phyloP scores from a whole-genome alignment of 768 basidiomycete genomes.

The Mycena olivaceomarginata region DNA sequence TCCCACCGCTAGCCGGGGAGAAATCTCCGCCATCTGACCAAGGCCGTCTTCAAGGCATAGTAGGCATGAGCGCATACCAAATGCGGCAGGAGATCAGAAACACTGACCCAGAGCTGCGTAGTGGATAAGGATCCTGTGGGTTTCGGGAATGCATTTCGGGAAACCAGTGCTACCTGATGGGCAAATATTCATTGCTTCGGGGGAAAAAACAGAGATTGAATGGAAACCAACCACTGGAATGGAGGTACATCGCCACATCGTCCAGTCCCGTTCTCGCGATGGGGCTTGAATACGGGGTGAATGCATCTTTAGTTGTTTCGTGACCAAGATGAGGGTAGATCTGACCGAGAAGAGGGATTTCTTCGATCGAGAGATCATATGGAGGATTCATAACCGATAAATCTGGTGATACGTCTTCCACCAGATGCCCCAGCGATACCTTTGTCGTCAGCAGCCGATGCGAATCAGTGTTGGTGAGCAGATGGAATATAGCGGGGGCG shows the following conservation, averaged over 20 bases:
- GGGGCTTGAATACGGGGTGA: slow-evolving; percentile 51
- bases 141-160: slow-evolving; percentile 32
- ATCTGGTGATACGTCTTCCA: slow-evolving; percentile 51
- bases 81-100: neutral
- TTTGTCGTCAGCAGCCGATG: slow-evolving; percentile 58
- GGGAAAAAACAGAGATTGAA: slow-evolving; percentile 35
- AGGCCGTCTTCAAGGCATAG: neutral
- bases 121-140: slow-evolving; percentile 18
- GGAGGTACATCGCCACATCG: slow-evolving; percentile 57
- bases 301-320: slow-evolving; percentile 54
- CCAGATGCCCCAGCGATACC: slow-evolving; percentile 49
- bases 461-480: slow-evolving; percentile 60
- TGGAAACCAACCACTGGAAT: slow-evolving; percentile 44
- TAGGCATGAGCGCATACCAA: neutral
- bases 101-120: neutral
- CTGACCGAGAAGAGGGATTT: slow-evolving; percentile 54
- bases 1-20: slow-evolving; percentile 26
- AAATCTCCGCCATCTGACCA: neutral
- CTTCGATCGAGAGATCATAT: slow-evolving; percentile 52
- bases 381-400: slow-evolving; percentile 42
- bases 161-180: slow-evolving; percentile 36
- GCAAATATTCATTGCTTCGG: neutral
- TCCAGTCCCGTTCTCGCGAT: slow-evolving; percentile 38
- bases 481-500: slow-evolving; percentile 41
- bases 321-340: slow-evolving; percentile 64